phyloP scores from a whole-genome alignment of 2,329 filamentous ascomycete species.

The Colletotrichum sp. region DNA sequence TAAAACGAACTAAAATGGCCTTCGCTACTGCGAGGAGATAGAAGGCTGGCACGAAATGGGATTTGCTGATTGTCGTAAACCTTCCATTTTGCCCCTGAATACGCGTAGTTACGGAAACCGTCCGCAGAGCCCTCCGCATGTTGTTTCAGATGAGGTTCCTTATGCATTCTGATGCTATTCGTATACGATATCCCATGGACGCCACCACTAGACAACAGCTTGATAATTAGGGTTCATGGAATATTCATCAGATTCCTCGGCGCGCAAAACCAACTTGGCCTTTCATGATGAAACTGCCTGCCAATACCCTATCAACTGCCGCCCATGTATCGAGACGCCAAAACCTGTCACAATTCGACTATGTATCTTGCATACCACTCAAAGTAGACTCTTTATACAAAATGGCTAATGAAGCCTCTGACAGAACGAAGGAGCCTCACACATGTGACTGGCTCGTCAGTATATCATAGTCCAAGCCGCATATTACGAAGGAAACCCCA shows the following conservation, averaged over 20 bases:
- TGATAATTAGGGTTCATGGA: accelerated
- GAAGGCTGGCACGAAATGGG: accelerated
- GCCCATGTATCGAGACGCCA: not conserved
- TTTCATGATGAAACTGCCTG: not conserved
- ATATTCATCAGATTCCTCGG: not conserved
- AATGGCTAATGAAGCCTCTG: accelerated
- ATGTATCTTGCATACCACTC: accelerated
- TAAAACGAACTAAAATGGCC: not conserved
- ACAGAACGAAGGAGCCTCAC: accelerated
- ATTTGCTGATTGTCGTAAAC: not conserved
- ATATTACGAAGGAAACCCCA: not conserved
- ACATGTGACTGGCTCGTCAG: not conserved
- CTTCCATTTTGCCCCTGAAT: not conserved
- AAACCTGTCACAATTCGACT: not conserved
- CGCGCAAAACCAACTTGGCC: not conserved
- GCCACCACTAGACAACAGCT: accelerated
- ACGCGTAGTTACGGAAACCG: not conserved
- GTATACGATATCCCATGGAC: accelerated
- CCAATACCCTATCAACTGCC: accelerated
- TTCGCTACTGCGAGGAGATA: not conserved
- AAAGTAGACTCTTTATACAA: not conserved
- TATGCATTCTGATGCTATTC: not conserved
- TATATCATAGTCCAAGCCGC: not conserved
- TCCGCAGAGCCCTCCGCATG: not conserved
- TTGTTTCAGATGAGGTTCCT: not conserved